These are phyloP conservation scores for Taxillus chinensis DNA, from an alignment of 164 flowering plant species.

Conservation along the genomic window DNA sequence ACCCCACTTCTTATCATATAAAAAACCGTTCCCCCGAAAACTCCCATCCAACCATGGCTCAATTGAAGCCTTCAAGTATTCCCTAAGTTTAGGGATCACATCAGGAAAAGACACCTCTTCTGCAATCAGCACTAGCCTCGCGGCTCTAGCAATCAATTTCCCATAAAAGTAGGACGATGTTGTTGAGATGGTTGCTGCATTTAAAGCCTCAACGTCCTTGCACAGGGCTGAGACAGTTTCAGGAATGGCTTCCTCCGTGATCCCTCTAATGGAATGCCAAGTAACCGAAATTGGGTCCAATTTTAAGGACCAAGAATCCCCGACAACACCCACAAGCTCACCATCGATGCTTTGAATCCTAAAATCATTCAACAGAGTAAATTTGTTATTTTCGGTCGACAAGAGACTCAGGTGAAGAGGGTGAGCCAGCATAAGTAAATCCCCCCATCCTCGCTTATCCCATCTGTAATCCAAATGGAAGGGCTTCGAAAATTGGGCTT, in stretches of 20 bases:
- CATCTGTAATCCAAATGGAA: conserved; percentile 65
- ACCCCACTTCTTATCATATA: conserved; percentile 81
- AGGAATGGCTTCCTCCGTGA: conserved; percentile 29
- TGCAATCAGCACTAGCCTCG: conserved; percentile 81
- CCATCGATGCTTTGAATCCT: conserved; percentile 82
- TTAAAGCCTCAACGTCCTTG: conserved; percentile 49
- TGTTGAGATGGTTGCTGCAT: conserved; percentile 33
- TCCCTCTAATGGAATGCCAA: conserved; percentile 75
- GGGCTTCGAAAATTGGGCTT: conserved; percentile 44
- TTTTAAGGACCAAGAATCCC: conserved; percentile 65
- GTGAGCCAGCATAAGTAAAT: conserved; percentile 74
- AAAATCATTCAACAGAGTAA: conserved; percentile 45
- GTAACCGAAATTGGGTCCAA: conserved; percentile 50
- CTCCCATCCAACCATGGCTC: conserved; percentile 88
- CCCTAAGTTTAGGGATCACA: conserved; percentile 43
- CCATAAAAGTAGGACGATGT: conserved; percentile 82
- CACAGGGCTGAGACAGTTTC: conserved; percentile 51
- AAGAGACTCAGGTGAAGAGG: conserved; percentile 67
- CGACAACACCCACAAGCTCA: conserved; percentile 88
- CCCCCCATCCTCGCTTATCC: conserved; percentile 87
- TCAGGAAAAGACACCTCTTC: conserved; percentile 60
- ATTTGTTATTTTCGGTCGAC: conserved; percentile 13
- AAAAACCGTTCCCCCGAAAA: conserved; percentile 62
- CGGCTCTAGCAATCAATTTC: conserved; percentile 79
- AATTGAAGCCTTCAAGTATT: conserved; percentile 50